phyloP scores from a whole-genome alignment of 1,284 basidiomycete species.

The Meripilus lineatus region DNA sequence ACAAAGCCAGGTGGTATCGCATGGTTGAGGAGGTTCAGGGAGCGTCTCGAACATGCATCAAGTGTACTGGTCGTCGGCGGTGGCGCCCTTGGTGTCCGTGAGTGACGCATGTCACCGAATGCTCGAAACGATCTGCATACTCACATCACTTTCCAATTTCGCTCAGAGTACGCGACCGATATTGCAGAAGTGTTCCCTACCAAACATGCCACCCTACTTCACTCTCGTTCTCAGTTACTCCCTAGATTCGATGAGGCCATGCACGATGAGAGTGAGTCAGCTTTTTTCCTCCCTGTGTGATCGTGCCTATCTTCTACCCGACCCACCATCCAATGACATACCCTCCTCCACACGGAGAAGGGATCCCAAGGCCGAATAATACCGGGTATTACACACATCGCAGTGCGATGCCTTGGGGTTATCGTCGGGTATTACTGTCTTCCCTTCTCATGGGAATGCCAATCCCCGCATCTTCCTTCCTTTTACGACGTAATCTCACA shows the following conservation, averaged over 20 bases:
- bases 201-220: slow-evolving; percentile 62
- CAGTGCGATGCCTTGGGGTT: too few species aligned
- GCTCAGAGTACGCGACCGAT: slow-evolving; percentile 62
- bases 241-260: slow-evolving; percentile 54
- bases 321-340: too few species aligned
- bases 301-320: too few species aligned
- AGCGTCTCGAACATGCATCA: slow-evolving; percentile 35
- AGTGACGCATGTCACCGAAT: slow-evolving; percentile 18
- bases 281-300: slow-evolving; percentile 23
- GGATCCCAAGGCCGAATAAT: too few species aligned
- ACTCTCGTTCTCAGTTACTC: slow-evolving; percentile 56
- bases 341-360: too few species aligned
- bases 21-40: slow-evolving; percentile 45
- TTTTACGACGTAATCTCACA: neutral
- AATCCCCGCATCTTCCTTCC: too few species aligned
- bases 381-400: too few species aligned
- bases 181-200: slow-evolving; percentile 55
- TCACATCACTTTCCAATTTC: too few species aligned
- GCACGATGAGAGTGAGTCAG: slow-evolving; percentile 47
- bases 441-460: too few species aligned
- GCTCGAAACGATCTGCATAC: neutral
- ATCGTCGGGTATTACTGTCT: too few species aligned
- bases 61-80: slow-evolving; percentile 56
- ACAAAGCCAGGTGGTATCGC: slow-evolving; percentile 41
- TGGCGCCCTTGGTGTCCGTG: slow-evolving; percentile 60